Conservation (phyloP, 768 basidiomycete species). For the Tricholomella constricta region DNA sequence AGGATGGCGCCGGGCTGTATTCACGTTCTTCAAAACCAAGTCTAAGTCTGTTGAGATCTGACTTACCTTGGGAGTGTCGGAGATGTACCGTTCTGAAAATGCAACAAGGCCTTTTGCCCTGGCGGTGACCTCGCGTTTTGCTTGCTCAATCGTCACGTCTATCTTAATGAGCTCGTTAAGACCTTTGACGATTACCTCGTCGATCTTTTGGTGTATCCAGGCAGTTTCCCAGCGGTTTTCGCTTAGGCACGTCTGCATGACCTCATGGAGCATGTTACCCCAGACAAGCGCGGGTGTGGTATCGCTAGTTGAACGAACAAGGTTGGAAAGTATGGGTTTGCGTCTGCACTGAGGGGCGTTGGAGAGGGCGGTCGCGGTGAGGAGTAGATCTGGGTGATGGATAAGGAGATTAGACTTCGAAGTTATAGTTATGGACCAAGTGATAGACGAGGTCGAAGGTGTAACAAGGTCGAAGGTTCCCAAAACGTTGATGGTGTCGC, state of each 20-base stretch:
- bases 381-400: conserved; percentile 88
- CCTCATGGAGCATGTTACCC: conserved; percentile 92
- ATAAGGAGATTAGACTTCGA: conserved; percentile 72
- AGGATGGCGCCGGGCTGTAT: conserved; percentile 64
- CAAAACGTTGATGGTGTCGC: conserved; percentile 81
- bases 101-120: conserved; percentile 65
- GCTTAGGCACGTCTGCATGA: conserved; percentile 79
- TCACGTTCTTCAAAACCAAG: not conserved
- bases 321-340: conserved; percentile 76
- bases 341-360: conserved; percentile 82
- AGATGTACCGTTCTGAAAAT: conserved; percentile 70
- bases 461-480: conserved; percentile 41
- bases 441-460: conserved; percentile 35
- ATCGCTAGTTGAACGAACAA: conserved; percentile 61
- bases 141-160: conserved; percentile 59
- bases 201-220: conserved; percentile 63
- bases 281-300: conserved; percentile 74
- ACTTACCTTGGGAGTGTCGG: conserved; percentile 61
- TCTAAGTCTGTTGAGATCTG: not conserved
- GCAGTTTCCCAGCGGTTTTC: conserved; percentile 61
- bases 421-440: conserved; percentile 56
- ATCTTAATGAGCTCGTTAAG: conserved; percentile 67
- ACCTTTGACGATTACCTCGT: conserved; percentile 51
- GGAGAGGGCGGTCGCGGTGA: conserved; percentile 89
- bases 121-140: conserved; percentile 58